Evolutionary conservation across 2,329 filamentous ascomycete genomes (phyloP).

Genomic region (Phaeosphaeriaceae sp.): DNA sequence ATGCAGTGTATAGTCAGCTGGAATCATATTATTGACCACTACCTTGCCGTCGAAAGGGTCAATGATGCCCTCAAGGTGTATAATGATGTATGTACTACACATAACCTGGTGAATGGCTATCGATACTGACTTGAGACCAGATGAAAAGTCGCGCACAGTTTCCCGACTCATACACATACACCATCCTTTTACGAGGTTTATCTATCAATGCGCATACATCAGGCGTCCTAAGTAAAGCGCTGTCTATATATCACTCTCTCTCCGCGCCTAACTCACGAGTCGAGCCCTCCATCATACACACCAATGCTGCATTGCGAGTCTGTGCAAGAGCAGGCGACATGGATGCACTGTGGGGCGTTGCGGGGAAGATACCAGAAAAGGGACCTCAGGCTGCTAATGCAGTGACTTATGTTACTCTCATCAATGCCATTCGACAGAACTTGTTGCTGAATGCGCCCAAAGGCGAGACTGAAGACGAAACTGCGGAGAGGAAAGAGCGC

Average conservation of each 20-base stretch:
- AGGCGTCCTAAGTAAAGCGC: slow-evolving; percentile 69
- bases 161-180: slow-evolving; percentile 84
- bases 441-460: slow-evolving; percentile 32
- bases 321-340: slow-evolving; percentile 77
- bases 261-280: slow-evolving; percentile 66
- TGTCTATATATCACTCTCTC: slow-evolving; percentile 80
- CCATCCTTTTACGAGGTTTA: slow-evolving; percentile 79
- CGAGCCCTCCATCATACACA: slow-evolving; percentile 78
- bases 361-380: slow-evolving; percentile 70
- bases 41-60: slow-evolving; percentile 66
- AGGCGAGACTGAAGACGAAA: slow-evolving; percentile 37
- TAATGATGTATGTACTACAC: slow-evolving; percentile 72
- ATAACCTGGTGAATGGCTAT: not conserved
- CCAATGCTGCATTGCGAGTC: slow-evolving; percentile 85
- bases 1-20: slow-evolving; percentile 76
- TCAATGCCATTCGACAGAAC: slow-evolving; percentile 70
- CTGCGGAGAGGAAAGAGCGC: slow-evolving; percentile 42
- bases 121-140: slow-evolving; percentile 42
- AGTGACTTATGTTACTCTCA: slow-evolving; percentile 80
- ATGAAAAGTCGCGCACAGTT: slow-evolving; percentile 93
- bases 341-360: slow-evolving; percentile 79
- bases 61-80: slow-evolving; percentile 77
- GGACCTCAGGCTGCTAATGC: slow-evolving; percentile 69
- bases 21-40: slow-evolving; percentile 82
- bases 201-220: slow-evolving; percentile 64